Evolutionary conservation across 2,329 filamentous ascomycete species (phyloP).

Genomic region (Fusarium sp.): DNA sequence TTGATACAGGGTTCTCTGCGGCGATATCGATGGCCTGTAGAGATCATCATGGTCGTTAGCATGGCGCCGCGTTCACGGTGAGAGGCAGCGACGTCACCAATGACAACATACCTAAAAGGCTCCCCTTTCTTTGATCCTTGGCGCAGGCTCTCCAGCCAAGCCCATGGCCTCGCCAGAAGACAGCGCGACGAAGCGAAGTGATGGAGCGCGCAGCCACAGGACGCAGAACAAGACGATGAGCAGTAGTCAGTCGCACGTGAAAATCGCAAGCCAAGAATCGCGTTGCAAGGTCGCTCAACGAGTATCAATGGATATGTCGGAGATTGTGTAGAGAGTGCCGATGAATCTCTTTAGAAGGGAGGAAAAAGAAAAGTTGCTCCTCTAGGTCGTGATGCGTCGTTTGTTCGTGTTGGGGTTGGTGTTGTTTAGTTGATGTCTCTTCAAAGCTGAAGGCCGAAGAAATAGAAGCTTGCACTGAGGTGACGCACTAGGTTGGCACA

Average conservation of each 20-base stretch:
- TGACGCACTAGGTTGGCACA: conserved; percentile 42
- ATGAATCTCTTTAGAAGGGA: neutral
- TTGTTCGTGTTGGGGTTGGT: neutral
- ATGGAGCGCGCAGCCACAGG: conserved; percentile 14
- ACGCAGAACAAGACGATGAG: neutral
- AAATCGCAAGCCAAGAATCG: conserved; percentile 19
- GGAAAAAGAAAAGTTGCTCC: neutral
- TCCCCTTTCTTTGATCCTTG: conserved; percentile 47
- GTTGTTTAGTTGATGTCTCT: conserved; percentile 25
- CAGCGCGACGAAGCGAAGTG: conserved; percentile 25
- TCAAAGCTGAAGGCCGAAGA: neutral
- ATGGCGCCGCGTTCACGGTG: conserved; percentile 10
- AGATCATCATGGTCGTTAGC: conserved; percentile 14
- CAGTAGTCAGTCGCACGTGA: conserved; percentile 15
- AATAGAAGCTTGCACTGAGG: conserved; percentile 31
- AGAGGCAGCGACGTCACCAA: conserved; percentile 7
- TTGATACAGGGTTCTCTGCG: conserved; percentile 9
- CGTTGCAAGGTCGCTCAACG: conserved; percentile 7
- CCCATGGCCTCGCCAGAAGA: conserved; percentile 48
- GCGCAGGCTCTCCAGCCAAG: conserved; percentile 44
- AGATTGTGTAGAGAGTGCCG: neutral
- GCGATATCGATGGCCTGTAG: conserved; percentile 19
- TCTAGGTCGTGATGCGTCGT: conserved; percentile 5
- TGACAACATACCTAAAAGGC: conserved; percentile 42
- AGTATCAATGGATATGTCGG: conserved; percentile 18